Evolutionary conservation across 2,329 filamentous ascomycete genomes (phyloP), one percentile per base, ranked within the genome.

Genomic region (Diaporthe ampelina): DNA sequence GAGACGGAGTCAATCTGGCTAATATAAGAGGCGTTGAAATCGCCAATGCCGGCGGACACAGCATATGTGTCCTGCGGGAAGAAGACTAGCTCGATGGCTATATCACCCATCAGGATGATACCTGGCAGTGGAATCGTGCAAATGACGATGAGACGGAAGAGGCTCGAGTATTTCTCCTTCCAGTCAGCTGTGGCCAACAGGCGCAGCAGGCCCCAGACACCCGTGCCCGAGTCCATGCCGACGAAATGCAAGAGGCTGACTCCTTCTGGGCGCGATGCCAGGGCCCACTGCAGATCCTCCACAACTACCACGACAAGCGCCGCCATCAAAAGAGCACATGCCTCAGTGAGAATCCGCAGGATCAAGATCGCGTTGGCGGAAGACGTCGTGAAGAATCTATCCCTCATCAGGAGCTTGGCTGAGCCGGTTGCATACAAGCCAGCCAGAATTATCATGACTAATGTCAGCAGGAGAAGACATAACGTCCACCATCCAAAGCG

Each of bases 161-260:
- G 61, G 24, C 71, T 73, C 6, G 71, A 73, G 54, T 68, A 73
- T n/a, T 73, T 73, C 21, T 73, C 35, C 21, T 24, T 57, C 71
- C 71, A 73, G 50, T 73, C 71, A 15, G 71, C 71, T n/a, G 71
- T 73, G 10, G 48, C 61, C 17, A 73, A 24, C 40, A 73, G 61
- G 26, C 71, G 71, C 26, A 73, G 24, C 8, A 73, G 24, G 8
- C 71, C 71, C 71, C 71, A 73, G 7, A 69, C 63, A 43, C 71
- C 71, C 0, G 71, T 73, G 21, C 71, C 71, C 13, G 50, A 43
- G 61, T 73, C 71, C 48, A 73, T 65, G 19, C 71, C 71, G 29
- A 73, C 71, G 17, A 73, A 73, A 15, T 73, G 71, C 71, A 73
- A 50, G 10, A 73, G 71, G 61, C 71, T 73, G 50, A 73, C 71